Conservation (phyloP, 2,329 filamentous ascomycete species). For the Penicillium sp. region DNA sequence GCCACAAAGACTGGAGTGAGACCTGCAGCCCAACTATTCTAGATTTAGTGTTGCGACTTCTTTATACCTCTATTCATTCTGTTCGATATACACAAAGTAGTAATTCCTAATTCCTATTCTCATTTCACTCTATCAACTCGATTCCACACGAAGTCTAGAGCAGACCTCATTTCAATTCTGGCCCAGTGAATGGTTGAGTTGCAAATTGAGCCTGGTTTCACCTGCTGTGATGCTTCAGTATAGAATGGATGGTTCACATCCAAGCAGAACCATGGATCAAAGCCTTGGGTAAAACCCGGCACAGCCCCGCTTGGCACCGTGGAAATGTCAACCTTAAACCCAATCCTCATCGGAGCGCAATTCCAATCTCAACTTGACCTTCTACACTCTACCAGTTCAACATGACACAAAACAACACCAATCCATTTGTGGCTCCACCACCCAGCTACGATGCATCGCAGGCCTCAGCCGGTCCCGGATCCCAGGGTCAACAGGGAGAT, state of each 20-base stretch:
- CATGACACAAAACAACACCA: not conserved
- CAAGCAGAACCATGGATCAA: no score
- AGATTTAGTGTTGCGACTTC: conserved; percentile 10
- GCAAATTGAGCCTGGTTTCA: not conserved
- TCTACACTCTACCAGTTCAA: not conserved
- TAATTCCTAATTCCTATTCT: no score
- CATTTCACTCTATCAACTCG: no score
- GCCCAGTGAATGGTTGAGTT: not conserved
- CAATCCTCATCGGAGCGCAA: not conserved
- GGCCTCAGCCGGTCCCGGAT: conserved; percentile 1
- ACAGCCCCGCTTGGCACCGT: conserved; percentile 21
- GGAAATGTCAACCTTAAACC: conserved; percentile 5
- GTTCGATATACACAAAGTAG: no score
- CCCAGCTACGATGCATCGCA: conserved; percentile 21
- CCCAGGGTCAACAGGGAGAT: no score
- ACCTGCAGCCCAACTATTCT: conserved; percentile 17
- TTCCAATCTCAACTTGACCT: not conserved
- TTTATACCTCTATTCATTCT: no score
- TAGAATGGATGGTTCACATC: no score
- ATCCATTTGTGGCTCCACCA: conserved; percentile 6
- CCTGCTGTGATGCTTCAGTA: not conserved
- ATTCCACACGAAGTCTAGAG: no score
- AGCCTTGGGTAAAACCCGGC: conserved; percentile 1
- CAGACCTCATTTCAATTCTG: no score
- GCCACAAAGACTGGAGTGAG: conserved; percentile 11